These are phyloP conservation scores for Debaryomycetaceae sp. DNA, from an alignment of 1,139 yeast species.

Conservation along the genomic window DNA sequence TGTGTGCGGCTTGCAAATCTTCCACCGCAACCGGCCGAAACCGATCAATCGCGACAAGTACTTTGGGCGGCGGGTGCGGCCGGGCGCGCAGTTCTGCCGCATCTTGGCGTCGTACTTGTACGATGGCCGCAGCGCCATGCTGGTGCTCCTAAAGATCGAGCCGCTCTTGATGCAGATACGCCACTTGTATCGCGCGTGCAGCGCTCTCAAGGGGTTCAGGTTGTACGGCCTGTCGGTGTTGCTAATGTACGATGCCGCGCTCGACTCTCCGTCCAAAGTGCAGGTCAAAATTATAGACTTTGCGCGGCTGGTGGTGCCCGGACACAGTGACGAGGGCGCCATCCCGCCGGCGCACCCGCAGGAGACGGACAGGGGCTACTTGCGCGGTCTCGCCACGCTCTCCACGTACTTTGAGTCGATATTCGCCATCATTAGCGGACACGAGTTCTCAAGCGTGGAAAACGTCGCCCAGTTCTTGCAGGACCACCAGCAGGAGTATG, in stretches of 20 bases:
- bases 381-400: conserved; percentile 68
- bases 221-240: conserved; percentile 86
- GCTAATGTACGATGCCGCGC: conserved; percentile 72
- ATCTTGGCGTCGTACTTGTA: conserved; percentile 69
- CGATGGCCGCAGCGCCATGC: conserved; percentile 50
- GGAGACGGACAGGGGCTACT: conserved; percentile 69
- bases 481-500: conserved; percentile 13
- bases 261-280: conserved; percentile 12
- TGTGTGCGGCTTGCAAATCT: conserved; percentile 80
- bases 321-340: conserved; percentile 24
- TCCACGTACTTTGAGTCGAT: conserved; percentile 48
- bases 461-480: conserved; percentile 14
- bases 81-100: conserved; percentile 70
- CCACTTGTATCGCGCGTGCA: conserved; percentile 46
- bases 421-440: conserved; percentile 36
- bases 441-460: conserved; percentile 8
- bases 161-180: conserved; percentile 47
- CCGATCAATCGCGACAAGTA: conserved; percentile 78
- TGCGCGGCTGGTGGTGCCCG: conserved; percentile 86
- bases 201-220: conserved; percentile 62
- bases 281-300: conserved; percentile 80
- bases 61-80: conserved; percentile 69
- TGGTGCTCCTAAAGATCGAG: conserved; percentile 64
- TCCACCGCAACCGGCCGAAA: conserved; percentile 4
- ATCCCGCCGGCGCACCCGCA: conserved; percentile 60